phyloP scores from a whole-genome alignment of 495 filamentous ascomycete genomes.

The Jackrogersella multiformis region DNA sequence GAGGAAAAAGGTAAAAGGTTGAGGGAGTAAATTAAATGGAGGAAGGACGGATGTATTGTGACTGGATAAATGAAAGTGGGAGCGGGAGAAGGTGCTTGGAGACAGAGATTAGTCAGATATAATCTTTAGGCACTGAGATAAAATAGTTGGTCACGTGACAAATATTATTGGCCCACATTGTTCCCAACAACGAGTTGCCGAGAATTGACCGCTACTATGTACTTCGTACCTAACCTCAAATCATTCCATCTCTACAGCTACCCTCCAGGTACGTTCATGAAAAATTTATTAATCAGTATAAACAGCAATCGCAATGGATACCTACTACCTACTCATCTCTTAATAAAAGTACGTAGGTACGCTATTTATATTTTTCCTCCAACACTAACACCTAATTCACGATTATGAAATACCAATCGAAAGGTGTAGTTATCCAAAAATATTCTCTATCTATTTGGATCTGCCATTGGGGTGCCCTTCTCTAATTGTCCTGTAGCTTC shows the following conservation, averaged over 20 bases:
- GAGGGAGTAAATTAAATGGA: constrained; percentile 16
- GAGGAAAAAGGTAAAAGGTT: constrained; percentile 20
- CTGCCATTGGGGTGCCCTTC: neutral
- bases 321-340: neutral
- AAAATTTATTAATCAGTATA: too few relatives aligned
- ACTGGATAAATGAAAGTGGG: constrained; percentile 22
- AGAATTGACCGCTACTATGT: constrained; percentile 2
- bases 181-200: neutral
- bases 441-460: neutral
- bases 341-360: neutral
- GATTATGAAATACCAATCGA: constrained; percentile 2
- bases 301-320: neutral
- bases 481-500: neutral
- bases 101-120: constrained; percentile 23
- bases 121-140: constrained; percentile 9
- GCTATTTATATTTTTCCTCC: neutral
- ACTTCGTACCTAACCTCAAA: neutral
- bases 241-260: too few relatives aligned
- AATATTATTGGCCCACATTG: constrained; percentile 1
- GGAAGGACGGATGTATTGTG: constrained; percentile 13
- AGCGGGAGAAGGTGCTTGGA: constrained; percentile 26
- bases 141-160: neutral
- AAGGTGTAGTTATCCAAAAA: neutral
- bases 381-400: constrained; percentile 6
- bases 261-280: too few relatives aligned